Evolutionary conservation across 75 land plant species (phyloP), one percentile per base, ranked within the genome.

Genomic region (Larix kaempferi): DNA sequence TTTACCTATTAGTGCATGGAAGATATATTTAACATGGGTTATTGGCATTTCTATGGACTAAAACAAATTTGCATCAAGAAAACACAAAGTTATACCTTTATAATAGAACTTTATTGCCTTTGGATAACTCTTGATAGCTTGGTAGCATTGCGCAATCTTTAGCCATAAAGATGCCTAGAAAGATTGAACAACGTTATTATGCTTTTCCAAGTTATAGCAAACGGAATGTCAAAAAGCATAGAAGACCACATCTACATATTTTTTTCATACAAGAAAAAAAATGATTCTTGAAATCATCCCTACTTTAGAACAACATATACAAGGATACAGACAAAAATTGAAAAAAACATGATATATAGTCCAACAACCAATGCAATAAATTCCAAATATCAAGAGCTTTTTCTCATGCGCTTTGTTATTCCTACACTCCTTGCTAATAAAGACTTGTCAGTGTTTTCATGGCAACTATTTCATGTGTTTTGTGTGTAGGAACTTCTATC

Each of bases 81-180:
- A 44, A 8, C 22, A 55, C 56, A 78, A 59, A 59, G 26, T 25
- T 21, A 27, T 77, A 90, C 93, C 95, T 85, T 88, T 90, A 56
- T 88, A 80, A 76, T 86, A 94, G 79, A 84, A 85, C 3, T 74
- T 35, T 78, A 90, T 86, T 26, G 96, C 99, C 75, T 84, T 83
- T 37, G 57, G 77, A 73, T 79, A 78, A 65, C 82, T 89, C 61
- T 86, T 80, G 61, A 89, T 25, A 21, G 83, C 79, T 72, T 76
- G 22, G 76, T 90, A 84, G 69, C 99, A 95, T 56, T 88, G 79
- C 63, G 97, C 91, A 86, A 95, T 72, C 77, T 91, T 95, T 27
- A 87, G 64, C 80, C 85, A 77, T 26, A 95, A 22, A 73, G 23
- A 7, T 0, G 78, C 94, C 95, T 93, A 85, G 12, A 57, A 58